A percentile compares a stretch with the other conserved stretches of the same genome.
Evolutionary conservation across 441 rosid species (phyloP).

Genomic region (Breynia disticha): DNA sequence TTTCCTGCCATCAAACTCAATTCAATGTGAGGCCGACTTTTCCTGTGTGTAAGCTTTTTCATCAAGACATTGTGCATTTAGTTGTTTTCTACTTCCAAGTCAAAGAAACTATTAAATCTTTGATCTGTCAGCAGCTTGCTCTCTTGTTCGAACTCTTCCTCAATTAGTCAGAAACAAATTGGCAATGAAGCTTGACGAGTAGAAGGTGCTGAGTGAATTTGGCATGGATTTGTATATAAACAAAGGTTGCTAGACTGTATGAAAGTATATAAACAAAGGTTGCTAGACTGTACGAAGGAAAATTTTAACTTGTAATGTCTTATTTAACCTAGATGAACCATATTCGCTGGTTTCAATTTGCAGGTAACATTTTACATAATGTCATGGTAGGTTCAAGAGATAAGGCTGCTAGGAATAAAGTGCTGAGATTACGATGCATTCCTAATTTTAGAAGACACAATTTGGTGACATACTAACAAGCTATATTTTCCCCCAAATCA

Average conservation of each 20-base stretch:
- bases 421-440: no score
- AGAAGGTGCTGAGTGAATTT: constrained; percentile 31
- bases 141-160: constrained; percentile 62
- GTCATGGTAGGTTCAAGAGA: constrained; percentile 49
- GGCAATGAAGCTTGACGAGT: constrained; percentile 50
- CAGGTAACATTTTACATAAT: constrained; percentile 39
- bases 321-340: neutral
- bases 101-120: constrained; percentile 8
- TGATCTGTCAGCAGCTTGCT: constrained; percentile 37
- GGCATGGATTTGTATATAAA: constrained; percentile 33
- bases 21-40: neutral
- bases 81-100: neutral
- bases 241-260: no score
- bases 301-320: no score
- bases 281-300: neutral
- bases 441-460: no score
- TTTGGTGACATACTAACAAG: no score
- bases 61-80: neutral
- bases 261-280: no score
- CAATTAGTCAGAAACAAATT: constrained; percentile 45
- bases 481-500: no score
- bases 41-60: neutral
- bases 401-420: constrained; percentile 31
- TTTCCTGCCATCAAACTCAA: no score
- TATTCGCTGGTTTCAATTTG: constrained; percentile 5